Conservation (phyloP, 306 rosid species). For the Cicer chorassanicum region DNA sequence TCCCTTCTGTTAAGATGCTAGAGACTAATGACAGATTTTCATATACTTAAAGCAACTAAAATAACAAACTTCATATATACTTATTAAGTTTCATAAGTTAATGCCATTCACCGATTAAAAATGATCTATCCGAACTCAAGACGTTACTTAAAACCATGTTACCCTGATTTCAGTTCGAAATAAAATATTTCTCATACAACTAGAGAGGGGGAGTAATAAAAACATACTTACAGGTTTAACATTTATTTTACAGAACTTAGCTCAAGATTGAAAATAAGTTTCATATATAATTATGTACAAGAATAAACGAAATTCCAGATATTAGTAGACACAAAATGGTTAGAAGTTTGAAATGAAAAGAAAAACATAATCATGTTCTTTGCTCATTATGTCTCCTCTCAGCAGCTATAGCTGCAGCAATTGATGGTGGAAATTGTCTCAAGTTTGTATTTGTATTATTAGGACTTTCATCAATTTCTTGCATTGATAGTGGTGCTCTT, state of each 20-base stretch:
- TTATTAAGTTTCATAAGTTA: background rate
- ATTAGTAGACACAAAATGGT: constrained; percentile 7
- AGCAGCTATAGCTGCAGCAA: constrained; percentile 90
- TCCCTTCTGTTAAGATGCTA: too few relatives aligned
- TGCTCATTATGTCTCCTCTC: constrained; percentile 76
- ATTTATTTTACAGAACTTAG: constrained; percentile 20
- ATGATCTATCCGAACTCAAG: background rate
- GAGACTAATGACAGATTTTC: too few relatives aligned
- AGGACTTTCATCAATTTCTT: constrained; percentile 56
- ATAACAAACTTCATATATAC: too few relatives aligned
- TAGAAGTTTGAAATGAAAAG: constrained; percentile 39
- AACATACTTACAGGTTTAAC: background rate
- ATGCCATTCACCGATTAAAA: background rate
- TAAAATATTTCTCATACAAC: background rate
- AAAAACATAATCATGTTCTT: constrained; percentile 43
- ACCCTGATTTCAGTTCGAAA: background rate
- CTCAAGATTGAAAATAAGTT: background rate
- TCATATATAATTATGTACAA: constrained; percentile 33
- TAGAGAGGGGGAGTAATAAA: background rate
- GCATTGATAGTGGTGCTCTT: constrained; percentile 50
- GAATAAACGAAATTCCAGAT: constrained; percentile 28
- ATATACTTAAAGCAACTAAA: too few relatives aligned
- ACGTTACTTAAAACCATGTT: background rate
- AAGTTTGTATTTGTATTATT: constrained; percentile 50
- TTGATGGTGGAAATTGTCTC: constrained; percentile 77